Conservation (phyloP, 2,329 filamentous ascomycete species). For the Pseudopyricularia javanii region DNA sequence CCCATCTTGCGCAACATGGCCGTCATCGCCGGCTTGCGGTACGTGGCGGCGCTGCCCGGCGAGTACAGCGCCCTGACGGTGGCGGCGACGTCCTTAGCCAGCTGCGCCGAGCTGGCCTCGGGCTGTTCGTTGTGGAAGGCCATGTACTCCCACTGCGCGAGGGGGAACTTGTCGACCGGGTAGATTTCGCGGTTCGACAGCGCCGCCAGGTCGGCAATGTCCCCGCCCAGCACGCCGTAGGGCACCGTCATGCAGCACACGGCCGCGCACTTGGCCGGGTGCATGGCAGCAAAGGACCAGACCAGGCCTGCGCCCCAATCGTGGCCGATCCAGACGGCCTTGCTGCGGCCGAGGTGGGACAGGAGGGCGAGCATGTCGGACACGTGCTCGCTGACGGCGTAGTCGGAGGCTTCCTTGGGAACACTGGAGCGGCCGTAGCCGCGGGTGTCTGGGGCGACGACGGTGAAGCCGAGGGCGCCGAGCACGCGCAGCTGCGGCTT, state of each 20-base stretch:
- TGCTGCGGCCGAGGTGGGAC: slow-evolving; percentile 19
- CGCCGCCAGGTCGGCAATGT: background rate
- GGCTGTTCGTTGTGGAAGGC: background rate
- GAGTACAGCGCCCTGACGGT: background rate
- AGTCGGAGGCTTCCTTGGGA: slow-evolving; percentile 20
- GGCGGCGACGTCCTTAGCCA: background rate
- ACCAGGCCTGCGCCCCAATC: slow-evolving; percentile 26
- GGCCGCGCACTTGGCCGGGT: background rate
- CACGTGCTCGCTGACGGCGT: slow-evolving; percentile 20
- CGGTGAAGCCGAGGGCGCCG: slow-evolving; percentile 18
- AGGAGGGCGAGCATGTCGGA: slow-evolving; percentile 26
- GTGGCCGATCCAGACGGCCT: slow-evolving; percentile 29
- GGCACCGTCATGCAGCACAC: background rate
- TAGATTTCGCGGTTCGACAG: background rate
- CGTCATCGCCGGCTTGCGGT: background rate
- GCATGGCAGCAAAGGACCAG: background rate
- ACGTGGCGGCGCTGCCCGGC: background rate
- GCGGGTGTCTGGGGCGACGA: slow-evolving; percentile 23
- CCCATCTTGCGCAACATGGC: background rate
- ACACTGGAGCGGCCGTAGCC: slow-evolving; percentile 25
- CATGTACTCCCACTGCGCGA: background rate
- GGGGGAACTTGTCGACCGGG: background rate
- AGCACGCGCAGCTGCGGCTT: slow-evolving; percentile 13
- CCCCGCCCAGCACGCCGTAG: background rate
- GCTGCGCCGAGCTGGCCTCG: background rate